Percentiles rank a stretch among this genome's conserved stretches.
Conservation (phyloP, 129 eudicot species). For the Mikania micrantha region DNA sequence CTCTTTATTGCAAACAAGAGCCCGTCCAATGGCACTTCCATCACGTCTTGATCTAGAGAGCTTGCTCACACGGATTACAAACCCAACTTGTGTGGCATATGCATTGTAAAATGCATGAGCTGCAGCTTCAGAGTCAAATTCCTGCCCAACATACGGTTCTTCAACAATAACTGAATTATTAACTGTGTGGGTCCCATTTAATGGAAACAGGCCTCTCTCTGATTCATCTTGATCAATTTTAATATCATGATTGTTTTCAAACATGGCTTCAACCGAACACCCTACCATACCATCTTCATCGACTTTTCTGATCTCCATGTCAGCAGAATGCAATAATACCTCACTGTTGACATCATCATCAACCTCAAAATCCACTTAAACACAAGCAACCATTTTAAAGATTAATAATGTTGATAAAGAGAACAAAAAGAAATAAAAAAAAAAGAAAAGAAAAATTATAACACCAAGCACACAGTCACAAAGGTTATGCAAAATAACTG, state of each 20-base stretch:
- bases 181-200: conserved; percentile 32
- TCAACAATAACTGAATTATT: conserved; percentile 33
- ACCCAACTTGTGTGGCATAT: conserved; percentile 76
- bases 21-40: conserved; percentile 82
- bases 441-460: too few relatives aligned
- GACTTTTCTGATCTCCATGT: conserved; percentile 30
- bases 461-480: neutral
- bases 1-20: conserved; percentile 89
- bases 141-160: conserved; percentile 80
- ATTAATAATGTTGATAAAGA: neutral
- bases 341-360: conserved; percentile 40
- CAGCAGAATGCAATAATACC: conserved; percentile 40
- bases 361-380: conserved; percentile 30
- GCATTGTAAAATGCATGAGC: conserved; percentile 84
- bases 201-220: conserved; percentile 36
- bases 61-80: conserved; percentile 80
- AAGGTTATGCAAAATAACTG: neutral
- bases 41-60: conserved; percentile 90
- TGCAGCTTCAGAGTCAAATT: conserved; percentile 85
- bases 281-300: conserved; percentile 50
- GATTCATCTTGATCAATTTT: conserved; percentile 44
- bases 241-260: conserved; percentile 42
- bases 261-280: conserved; percentile 50
- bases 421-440: neutral
- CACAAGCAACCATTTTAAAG: neutral